Evolutionary conservation across 2,329 filamentous ascomycete species (phyloP).

Genomic region (Aureobasidium melanogenum): DNA sequence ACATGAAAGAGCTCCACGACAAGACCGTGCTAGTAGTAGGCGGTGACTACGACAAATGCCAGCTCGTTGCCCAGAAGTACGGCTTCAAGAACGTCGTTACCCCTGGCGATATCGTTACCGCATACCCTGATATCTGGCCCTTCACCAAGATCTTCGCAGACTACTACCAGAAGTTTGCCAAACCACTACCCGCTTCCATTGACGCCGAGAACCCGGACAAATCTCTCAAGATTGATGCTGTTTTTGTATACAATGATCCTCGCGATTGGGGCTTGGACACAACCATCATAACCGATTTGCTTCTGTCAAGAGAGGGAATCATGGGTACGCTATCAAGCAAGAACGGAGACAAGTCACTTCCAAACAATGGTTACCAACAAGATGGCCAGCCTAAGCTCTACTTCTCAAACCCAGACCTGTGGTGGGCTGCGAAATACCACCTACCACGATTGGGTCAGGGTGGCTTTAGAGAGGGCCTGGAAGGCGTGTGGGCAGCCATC

Average conservation of each 20-base stretch:
- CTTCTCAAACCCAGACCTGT: slow-evolving; percentile 83
- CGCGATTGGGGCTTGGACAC: slow-evolving; percentile 91
- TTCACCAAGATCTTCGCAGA: slow-evolving; percentile 61
- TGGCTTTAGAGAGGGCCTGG: slow-evolving; percentile 73
- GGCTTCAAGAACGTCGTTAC: slow-evolving; percentile 78
- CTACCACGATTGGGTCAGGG: slow-evolving; percentile 85
- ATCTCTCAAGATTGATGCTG: slow-evolving; percentile 71
- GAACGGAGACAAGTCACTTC: slow-evolving; percentile 57
- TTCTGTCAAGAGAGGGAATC: slow-evolving; percentile 69
- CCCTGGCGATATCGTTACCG: slow-evolving; percentile 71
- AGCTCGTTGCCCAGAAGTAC: slow-evolving; percentile 63
- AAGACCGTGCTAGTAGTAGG: slow-evolving; percentile 42
- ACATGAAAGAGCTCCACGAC: slow-evolving; percentile 53
- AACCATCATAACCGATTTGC: slow-evolving; percentile 73
- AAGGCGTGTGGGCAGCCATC: slow-evolving; percentile 67
- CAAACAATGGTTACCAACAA: slow-evolving; percentile 70
- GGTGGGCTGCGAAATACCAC: slow-evolving; percentile 81
- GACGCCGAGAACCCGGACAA: slow-evolving; percentile 34
- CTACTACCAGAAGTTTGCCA: slow-evolving; percentile 51
- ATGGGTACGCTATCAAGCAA: slow-evolving; percentile 68
- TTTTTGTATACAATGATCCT: slow-evolving; percentile 93
- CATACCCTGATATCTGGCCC: slow-evolving; percentile 70
- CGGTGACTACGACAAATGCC: slow-evolving; percentile 48
- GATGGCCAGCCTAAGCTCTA: slow-evolving; percentile 73
- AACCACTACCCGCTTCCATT: slow-evolving; percentile 47